Evolutionary conservation across 2,329 filamentous ascomycete genomes (phyloP), one percentile per base, ranked within the genome.

Genomic region (Diplocarpon mali): DNA sequence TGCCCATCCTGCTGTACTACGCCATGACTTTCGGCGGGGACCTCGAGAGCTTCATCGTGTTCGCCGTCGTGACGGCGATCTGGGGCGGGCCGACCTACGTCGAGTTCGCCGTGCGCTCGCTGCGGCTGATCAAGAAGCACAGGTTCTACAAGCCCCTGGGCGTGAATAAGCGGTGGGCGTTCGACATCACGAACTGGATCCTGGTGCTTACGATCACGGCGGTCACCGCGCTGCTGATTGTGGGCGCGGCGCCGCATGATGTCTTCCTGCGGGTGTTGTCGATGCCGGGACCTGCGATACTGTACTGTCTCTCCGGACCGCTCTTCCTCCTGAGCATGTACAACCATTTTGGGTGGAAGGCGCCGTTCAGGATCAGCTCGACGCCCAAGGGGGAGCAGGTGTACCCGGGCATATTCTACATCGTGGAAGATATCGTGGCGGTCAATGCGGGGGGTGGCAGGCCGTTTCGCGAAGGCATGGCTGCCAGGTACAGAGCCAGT

Each of bases 361-460:
- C 77, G 0, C 77, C 76, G 0, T 80, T 77, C 55, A 72, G 76
- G 37, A 76, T 83, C 49, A 80, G 76, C 42, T 82, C 78, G 2
- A 75, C 76, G 0, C 69, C 69, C 0, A 79, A 77, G 56, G 78
- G 78, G 14, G 69, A 68, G 13, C 64, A 66, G 58, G 73, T 81
- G 46, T 69, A 73, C 2, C 80, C 80, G 0, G 71, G 75, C 2
- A 69, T 75, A 1, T 79, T 80, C 53, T 80, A 79, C 40, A 68
- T 83, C 27, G 73, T 83, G 20, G 80, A 84, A 61, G 80, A 84
- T 54, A 70, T 82, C 17, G 71, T 81, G 12, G 78, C 76, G 4
- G 80, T 84, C 34, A 80, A 83, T 56, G 79, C 76, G 15, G 72
- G 69, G 3, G 78, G 75, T 9, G 74, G 73, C 1, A 67, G 70